These are phyloP conservation scores for Salvia rosmarinus DNA, from an alignment of 257 asterid species.

Conservation along the genomic window DNA sequence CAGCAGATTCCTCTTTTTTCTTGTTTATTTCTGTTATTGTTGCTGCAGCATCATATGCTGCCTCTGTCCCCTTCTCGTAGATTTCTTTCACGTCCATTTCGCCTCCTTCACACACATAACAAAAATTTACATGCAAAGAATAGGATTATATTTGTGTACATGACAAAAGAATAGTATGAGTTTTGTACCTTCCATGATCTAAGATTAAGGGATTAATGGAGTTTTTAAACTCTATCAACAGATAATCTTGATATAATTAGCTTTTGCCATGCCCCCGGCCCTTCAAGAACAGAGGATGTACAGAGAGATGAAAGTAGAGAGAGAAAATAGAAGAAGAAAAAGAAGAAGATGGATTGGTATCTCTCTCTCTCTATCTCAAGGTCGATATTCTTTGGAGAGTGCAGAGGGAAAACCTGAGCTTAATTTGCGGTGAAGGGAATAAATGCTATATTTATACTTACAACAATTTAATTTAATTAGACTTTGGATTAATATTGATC, in stretches of 20 bases:
- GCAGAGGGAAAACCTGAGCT: conserved; percentile 37
- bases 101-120: no score
- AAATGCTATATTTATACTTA: conserved; percentile 47
- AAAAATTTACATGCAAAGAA: neutral
- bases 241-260: conserved; percentile 4
- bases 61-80: conserved; percentile 14
- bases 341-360: conserved; percentile 35
- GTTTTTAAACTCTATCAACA: conserved; percentile 9
- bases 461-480: conserved; percentile 1
- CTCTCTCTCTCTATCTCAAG: conserved; percentile 35
- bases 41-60: neutral
- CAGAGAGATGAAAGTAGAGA: neutral
- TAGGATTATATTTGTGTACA: neutral
- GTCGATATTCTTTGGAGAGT: conserved; percentile 50
- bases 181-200: conserved; percentile 46
- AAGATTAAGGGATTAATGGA: conserved; percentile 17
- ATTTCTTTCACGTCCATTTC: neutral
- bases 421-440: conserved; percentile 43
- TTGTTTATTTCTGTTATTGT: neutral
- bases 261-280: conserved; percentile 40
- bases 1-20: conserved; percentile 27
- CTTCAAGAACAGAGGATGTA: conserved; percentile 40
- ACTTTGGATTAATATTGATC: neutral
- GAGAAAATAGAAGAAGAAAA: neutral
- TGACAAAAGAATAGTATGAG: no score